A percentile compares a stretch with the other conserved stretches of the same genome.
Conservation (phyloP, 371 early-diverging fungal genomes). For the Phascolomyces articulosus region DNA sequence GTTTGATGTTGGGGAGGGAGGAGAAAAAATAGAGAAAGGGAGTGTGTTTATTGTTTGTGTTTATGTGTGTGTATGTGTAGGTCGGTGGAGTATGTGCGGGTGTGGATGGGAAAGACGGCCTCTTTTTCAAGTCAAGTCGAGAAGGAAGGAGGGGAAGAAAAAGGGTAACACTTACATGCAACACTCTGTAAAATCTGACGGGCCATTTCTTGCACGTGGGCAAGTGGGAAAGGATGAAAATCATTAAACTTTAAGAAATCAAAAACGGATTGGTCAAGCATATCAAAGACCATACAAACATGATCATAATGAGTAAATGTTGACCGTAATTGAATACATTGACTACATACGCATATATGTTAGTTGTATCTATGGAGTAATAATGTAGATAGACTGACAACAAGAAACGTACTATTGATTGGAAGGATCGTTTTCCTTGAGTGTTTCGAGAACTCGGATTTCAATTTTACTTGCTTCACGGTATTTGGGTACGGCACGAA, state of each 20-base stretch:
- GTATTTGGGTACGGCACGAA: slow-evolving; percentile 93
- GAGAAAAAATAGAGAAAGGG: background rate
- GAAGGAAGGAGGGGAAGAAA: background rate
- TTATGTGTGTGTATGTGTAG: no score
- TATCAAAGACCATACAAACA: slow-evolving; percentile 96
- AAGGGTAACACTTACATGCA: slow-evolving; percentile 55
- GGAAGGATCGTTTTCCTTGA: slow-evolving; percentile 78
- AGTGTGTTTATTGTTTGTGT: no score
- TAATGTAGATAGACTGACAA: no score
- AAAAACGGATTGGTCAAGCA: slow-evolving; percentile 86
- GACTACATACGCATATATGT: no score
- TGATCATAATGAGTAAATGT: slow-evolving; percentile 89
- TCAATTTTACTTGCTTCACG: slow-evolving; percentile 92
- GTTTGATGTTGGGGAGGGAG: background rate
- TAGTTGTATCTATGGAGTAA: no score
- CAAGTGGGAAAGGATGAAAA: slow-evolving; percentile 85
- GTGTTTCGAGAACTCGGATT: slow-evolving; percentile 79
- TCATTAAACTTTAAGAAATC: slow-evolving; percentile 92
- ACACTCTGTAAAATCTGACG: slow-evolving; percentile 76
- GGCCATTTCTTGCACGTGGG: slow-evolving; percentile 86
- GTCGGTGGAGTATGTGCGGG: no score
- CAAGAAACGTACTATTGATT: slow-evolving; percentile 59
- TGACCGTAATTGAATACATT: slow-evolving; percentile 79
- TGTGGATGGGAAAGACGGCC: no score
- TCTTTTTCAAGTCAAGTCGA: no score